Evolutionary conservation across 73 alveolate species (phyloP).

Genomic region (Paramecium biaurelia): DNA sequence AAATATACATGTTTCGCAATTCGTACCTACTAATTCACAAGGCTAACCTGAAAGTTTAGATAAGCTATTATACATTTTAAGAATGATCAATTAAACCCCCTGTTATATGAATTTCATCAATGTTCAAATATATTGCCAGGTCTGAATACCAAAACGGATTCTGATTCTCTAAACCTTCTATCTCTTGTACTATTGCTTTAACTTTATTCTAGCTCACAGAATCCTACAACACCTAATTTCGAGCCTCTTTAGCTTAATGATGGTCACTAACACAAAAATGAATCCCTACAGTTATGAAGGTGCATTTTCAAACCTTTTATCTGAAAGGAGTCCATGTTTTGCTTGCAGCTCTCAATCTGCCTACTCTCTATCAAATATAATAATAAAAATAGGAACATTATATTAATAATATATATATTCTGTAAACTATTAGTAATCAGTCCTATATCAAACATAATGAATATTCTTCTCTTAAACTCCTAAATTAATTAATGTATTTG

Average conservation of each 20-base stretch:
- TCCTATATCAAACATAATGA: neutral
- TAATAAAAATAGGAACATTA: neutral
- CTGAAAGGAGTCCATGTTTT: constrained; percentile 12
- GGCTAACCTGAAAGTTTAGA: neutral
- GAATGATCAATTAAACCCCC: constrained; percentile 11
- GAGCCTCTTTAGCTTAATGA: neutral
- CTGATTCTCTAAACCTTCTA: neutral
- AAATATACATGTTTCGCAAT: neutral
- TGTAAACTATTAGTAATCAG: neutral
- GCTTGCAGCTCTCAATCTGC: neutral
- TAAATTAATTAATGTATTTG: neutral
- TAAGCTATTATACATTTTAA: neutral
- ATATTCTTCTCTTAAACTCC: neutral
- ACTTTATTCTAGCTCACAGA: neutral
- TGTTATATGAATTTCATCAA: constrained; percentile 4
- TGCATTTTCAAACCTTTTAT: neutral
- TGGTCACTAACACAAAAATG: constrained; percentile 22
- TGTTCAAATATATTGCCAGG: neutral
- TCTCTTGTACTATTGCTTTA: neutral
- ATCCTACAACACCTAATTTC: neutral
- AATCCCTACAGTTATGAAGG: neutral
- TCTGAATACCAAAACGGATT: neutral
- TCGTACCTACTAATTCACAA: neutral
- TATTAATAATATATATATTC: neutral
- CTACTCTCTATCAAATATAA: neutral